A percentile compares a stretch with the other conserved stretches of the same genome.
phyloP scores from a whole-genome alignment of 2,329 filamentous ascomycete genomes.

The Fusarium transvaalense region DNA sequence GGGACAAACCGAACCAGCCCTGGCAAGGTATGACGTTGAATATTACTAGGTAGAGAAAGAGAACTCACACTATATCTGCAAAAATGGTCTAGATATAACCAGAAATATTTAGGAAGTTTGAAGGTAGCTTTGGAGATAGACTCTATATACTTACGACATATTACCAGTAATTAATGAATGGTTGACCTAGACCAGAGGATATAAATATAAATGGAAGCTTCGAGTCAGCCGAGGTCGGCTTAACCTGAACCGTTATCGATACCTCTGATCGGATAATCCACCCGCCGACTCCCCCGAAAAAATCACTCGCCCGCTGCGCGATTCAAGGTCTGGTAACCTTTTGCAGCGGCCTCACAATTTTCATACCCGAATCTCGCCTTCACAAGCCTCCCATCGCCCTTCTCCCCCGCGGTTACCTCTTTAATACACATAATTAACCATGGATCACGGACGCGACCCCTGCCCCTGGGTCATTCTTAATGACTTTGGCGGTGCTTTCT shows the following conservation, averaged over 20 bases:
- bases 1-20: neutral
- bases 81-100: too few species aligned
- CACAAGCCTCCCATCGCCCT: slow-evolving; percentile 24
- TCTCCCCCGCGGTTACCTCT: slow-evolving; percentile 2
- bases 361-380: slow-evolving; percentile 30
- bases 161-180: neutral
- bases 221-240: slow-evolving; percentile 28
- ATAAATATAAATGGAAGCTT: slow-evolving; percentile 31
- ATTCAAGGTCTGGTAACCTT: slow-evolving; percentile 36
- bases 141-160: neutral
- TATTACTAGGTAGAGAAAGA: neutral
- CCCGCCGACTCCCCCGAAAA: slow-evolving; percentile 24
- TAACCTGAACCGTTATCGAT: slow-evolving; percentile 6
- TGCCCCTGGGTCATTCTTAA: slow-evolving; percentile 97
- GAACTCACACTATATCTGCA: neutral
- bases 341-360: slow-evolving; percentile 41
- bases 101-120: neutral
- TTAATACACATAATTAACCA: slow-evolving; percentile 53
- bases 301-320: slow-evolving; percentile 26
- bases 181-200: neutral
- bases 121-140: neutral
- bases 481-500: slow-evolving; percentile 97
- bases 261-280: slow-evolving; percentile 24
- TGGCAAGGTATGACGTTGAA: neutral
- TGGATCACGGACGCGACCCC: slow-evolving; percentile 97